Percentiles rank a stretch among this genome's conserved stretches.
These are phyloP conservation scores for Pestalotiopsis sp. DNA, from an alignment of 2,329 filamentous ascomycete genomes.

Conservation along the genomic window DNA sequence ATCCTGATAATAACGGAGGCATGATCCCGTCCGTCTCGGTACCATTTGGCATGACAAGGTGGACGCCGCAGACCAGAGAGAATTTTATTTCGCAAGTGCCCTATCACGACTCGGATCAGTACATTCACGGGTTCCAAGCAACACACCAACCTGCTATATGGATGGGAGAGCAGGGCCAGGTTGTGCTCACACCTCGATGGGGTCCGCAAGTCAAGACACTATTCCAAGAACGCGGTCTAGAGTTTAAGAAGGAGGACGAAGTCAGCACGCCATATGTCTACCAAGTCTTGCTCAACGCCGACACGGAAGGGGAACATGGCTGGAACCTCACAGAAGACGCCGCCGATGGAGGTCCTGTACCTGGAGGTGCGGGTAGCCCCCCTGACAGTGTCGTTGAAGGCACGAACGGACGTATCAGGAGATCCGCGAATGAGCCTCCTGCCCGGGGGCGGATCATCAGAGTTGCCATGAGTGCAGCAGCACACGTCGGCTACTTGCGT, in stretches of 20 bases:
- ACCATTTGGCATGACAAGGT: conserved; percentile 52
- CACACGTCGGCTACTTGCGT: conserved; percentile 42
- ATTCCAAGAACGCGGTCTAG: conserved; percentile 42
- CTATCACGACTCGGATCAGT: conserved; percentile 43
- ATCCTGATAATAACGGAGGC: conserved; percentile 34
- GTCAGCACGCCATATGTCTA: conserved; percentile 47
- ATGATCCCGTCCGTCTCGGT: conserved; percentile 39
- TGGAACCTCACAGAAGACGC: conserved; percentile 37
- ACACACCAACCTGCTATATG: conserved; percentile 54
- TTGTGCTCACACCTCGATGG: conserved; percentile 42
- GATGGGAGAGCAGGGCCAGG: conserved; percentile 51
- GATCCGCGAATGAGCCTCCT: conserved; percentile 14
- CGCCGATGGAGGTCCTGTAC: conserved; percentile 34
- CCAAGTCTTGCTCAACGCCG: conserved; percentile 42
- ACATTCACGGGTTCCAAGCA: conserved; percentile 50
- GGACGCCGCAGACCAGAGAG: conserved; percentile 49
- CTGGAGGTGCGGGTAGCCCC: conserved; percentile 40
- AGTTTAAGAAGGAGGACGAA: conserved; percentile 44
- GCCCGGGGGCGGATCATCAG: conserved; percentile 18
- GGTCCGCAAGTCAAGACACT: conserved; percentile 28
- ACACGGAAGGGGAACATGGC: conserved; percentile 28
- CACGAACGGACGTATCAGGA: conserved; percentile 39
- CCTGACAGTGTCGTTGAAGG: conserved; percentile 36
- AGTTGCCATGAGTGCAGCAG: conserved; percentile 41
- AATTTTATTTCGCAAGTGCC: conserved; percentile 52